phyloP scores from a whole-genome alignment of 495 filamentous ascomycete genomes.

The Trichodelitschia bisporula region DNA sequence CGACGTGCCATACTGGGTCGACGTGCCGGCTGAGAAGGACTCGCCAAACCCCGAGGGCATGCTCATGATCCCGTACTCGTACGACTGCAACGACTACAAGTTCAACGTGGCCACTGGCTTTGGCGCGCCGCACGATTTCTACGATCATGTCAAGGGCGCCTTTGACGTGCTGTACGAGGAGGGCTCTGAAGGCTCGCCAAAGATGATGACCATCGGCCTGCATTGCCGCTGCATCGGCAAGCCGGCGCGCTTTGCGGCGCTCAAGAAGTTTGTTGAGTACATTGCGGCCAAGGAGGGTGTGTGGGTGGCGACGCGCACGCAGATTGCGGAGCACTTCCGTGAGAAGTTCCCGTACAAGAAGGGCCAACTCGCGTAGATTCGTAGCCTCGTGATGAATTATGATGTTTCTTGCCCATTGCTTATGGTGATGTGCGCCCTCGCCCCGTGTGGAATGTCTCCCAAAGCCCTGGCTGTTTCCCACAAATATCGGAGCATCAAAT shows the following conservation, averaged over 20 bases:
- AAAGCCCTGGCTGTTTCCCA: too few species aligned
- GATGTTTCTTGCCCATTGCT: too few species aligned
- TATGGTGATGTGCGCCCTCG: too few species aligned
- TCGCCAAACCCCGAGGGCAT: constrained; percentile 13
- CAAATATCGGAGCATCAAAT: too few species aligned
- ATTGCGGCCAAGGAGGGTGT: constrained; percentile 17
- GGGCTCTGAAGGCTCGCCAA: constrained; percentile 16
- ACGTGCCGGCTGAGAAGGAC: constrained; percentile 17
- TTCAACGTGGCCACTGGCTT: constrained; percentile 17
- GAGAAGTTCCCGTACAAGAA: constrained; percentile 19
- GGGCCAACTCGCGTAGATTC: constrained; percentile 6
- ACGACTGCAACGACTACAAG: constrained; percentile 21
- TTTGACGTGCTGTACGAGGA: constrained; percentile 21
- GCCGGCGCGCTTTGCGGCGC: constrained; percentile 18
- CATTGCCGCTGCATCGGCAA: constrained; percentile 20
- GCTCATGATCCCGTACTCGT: constrained; percentile 20
- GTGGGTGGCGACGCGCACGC: constrained; percentile 21
- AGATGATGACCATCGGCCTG: constrained; percentile 23
- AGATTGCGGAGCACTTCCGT: constrained; percentile 20
- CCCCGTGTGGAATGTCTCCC: too few species aligned
- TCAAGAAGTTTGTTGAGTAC: constrained; percentile 22
- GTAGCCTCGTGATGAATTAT: too few species aligned
- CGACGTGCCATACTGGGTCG: constrained; percentile 21
- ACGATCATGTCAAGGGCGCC: constrained; percentile 16
- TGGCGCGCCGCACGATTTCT: constrained; percentile 13